Base-by-base conservation (phyloP, 179 eudicot genomes). In the Sideroxylon spinosum region DNA sequence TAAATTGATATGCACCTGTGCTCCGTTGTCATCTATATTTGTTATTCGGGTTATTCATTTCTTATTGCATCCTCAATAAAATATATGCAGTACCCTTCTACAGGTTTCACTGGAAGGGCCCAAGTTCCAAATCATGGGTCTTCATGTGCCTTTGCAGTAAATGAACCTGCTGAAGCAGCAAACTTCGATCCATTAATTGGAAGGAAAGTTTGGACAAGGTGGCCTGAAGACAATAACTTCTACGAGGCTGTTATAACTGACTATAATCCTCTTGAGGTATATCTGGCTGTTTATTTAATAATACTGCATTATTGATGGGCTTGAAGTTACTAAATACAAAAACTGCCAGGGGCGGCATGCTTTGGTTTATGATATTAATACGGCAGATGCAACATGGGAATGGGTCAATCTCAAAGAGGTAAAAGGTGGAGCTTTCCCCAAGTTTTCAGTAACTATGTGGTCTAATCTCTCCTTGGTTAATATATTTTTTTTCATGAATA, bases 321-420 rank as follows among this genome's bases (percentile, higher is more conserved):
- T 6, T 76, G 71, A 64, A 52, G 37, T 63, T 14, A 13, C 57
- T 7, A 12, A 9, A 60, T 71, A 9, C 61, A 68, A 37, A 55
- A 29, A 79, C 44, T 75, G 73, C 72, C 80, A 91, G 94, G 92
- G 90, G 22, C 85, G 79, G 50, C 94, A 89, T 85, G 87, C 88
- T 68, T 81, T 91, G 55, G 91, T 88, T 25, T 89, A 88, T 80
- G 94, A 89, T 70, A 85, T 80, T 52, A 71, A 77, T 75, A 89
- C 90, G 14, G 71, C 85, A 76, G 78, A 82, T 63, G 94, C 87
- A 84, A 84, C 92, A 65, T 89, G 88, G 86, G 92, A 90, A 79
- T 90, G 91, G 94, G 88, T 90, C 59, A 82, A 90, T 85, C 89
- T 90, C 66, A 85, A 86, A 79, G 89, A 90, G 88, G 94, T 90